These are phyloP conservation scores for Paecilomyces formosus DNA, from an alignment of 2,329 filamentous ascomycete species.

Conservation along the genomic window DNA sequence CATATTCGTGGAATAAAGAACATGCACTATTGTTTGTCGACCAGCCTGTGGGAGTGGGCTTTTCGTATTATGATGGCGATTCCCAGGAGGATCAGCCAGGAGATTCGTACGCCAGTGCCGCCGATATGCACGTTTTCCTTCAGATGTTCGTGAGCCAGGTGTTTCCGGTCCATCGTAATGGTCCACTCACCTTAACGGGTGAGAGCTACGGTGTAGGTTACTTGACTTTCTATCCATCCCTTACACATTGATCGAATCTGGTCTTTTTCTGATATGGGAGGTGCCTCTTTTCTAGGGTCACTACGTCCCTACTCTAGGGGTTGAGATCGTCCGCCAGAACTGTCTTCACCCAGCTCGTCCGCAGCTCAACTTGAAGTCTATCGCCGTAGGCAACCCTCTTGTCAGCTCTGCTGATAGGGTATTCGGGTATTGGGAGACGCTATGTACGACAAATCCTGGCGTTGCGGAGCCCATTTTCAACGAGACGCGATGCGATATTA, in stretches of 20 bases:
- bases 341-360: slow-evolving; percentile 29
- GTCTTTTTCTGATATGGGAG: slow-evolving; percentile 1
- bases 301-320: slow-evolving; percentile 38
- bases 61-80: slow-evolving; percentile 24
- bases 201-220: slow-evolving; percentile 38
- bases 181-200: slow-evolving; percentile 40
- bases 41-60: slow-evolving; percentile 31
- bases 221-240: not conserved
- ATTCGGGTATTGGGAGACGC: slow-evolving; percentile 39
- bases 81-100: slow-evolving; percentile 14
- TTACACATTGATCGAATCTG: not conserved
- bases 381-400: slow-evolving; percentile 39
- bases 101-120: slow-evolving; percentile 35
- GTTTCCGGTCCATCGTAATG: slow-evolving; percentile 33
- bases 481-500: slow-evolving; percentile 36
- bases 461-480: slow-evolving; percentile 34
- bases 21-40: slow-evolving; percentile 30
- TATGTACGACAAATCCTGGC: slow-evolving; percentile 38
- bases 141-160: slow-evolving; percentile 38
- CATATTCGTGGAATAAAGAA: not conserved
- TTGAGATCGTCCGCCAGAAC: slow-evolving; percentile 38
- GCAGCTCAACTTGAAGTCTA: slow-evolving; percentile 35
- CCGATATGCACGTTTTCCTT: slow-evolving; percentile 42
- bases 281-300: slow-evolving; percentile 25
- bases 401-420: slow-evolving; percentile 28